phyloP scores from a whole-genome alignment of 495 filamentous ascomycete species.

The Delitschia confertaspora region DNA sequence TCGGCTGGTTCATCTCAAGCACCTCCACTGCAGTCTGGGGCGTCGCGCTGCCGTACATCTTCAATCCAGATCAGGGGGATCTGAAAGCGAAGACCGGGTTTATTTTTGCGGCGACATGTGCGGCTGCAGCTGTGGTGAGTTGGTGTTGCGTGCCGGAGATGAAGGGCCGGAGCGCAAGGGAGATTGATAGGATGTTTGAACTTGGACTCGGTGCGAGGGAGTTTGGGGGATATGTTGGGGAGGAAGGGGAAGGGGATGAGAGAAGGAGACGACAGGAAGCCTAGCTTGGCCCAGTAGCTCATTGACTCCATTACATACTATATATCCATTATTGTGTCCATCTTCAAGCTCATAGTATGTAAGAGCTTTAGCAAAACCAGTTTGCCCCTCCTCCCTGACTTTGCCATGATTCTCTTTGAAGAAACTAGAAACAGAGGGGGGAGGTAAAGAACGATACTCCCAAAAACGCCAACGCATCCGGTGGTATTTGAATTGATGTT shows the following conservation, averaged over 20 bases:
- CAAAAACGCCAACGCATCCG: too few relatives aligned
- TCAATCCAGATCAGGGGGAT: constrained; percentile 21
- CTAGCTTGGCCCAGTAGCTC: too few relatives aligned
- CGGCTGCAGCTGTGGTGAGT: constrained; percentile 1
- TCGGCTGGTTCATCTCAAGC: constrained; percentile 11
- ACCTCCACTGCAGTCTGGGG: constrained; percentile 5
- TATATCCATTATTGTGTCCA: too few relatives aligned
- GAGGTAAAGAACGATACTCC: too few relatives aligned
- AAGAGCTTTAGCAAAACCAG: too few relatives aligned
- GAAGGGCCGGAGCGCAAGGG: constrained; percentile 14
- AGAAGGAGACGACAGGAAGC: background rate
- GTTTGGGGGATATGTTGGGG: constrained; percentile 9
- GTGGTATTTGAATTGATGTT: too few relatives aligned
- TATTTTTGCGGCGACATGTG: constrained; percentile 11
- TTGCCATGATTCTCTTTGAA: too few relatives aligned
- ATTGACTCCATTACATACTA: too few relatives aligned
- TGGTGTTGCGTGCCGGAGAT: constrained; percentile 18
- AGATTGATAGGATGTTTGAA: constrained; percentile 23
- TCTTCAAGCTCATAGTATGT: too few relatives aligned
- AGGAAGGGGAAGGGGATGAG: background rate
- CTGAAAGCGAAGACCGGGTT: constrained; percentile 19
- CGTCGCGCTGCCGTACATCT: constrained; percentile 20
- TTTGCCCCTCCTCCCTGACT: too few relatives aligned
- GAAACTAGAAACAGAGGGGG: too few relatives aligned
- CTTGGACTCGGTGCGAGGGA: constrained; percentile 4